Base-by-base conservation (phyloP, 495 filamentous ascomycete genomes). In the Daldinia grandis region DNA sequence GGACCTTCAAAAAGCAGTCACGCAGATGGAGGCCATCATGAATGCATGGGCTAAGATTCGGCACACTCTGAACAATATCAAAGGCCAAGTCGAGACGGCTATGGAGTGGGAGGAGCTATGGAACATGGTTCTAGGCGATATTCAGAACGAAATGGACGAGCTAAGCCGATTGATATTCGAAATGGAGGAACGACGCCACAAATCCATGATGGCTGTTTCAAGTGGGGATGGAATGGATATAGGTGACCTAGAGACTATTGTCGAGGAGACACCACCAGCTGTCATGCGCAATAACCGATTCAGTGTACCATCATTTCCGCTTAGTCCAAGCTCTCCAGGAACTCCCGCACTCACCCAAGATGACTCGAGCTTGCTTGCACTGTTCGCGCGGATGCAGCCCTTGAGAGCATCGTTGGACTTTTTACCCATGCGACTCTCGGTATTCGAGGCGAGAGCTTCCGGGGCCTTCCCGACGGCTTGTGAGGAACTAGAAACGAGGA, bases 21-120 rank as follows among this genome's bases (percentile, higher is more conserved):
- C 84, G 17, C 92, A 96, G 78, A 97, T 97, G 90, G 94, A 98
- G 67, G 81, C 80, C 15, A 96, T 96, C 42, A 77, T 96, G 62
- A 82, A 84, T n/a, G 92, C 92, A 70, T 99, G 95, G 95, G 82
- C 87, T 3, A 88, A 90, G 67, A 92, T 97, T 63, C 90, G 91
- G 72, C 83, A 76, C 15, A 90, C 90, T 17, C 79, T 99, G 40
- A 89, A 88, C 68, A 88, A 81, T 33, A 89, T 97, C 54, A 97
- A 97, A 74, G 87, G 87, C 40, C 94, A 97, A 69, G 95, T 98
- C 5, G 95, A 98, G 78, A 85, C 97, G 55, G 95, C 95, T 7
- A 94, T 98, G 93, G 95, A 99, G 72, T 99, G 95, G 95, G 94
- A 97, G 77, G 95, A 98, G 81, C 84, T 99, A 21, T 98, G 95